A percentile compares a stretch with the other conserved stretches of the same genome.
These are phyloP conservation scores for Oemleria cerasiformis DNA, from an alignment of 306 rosid species.

Conservation along the genomic window DNA sequence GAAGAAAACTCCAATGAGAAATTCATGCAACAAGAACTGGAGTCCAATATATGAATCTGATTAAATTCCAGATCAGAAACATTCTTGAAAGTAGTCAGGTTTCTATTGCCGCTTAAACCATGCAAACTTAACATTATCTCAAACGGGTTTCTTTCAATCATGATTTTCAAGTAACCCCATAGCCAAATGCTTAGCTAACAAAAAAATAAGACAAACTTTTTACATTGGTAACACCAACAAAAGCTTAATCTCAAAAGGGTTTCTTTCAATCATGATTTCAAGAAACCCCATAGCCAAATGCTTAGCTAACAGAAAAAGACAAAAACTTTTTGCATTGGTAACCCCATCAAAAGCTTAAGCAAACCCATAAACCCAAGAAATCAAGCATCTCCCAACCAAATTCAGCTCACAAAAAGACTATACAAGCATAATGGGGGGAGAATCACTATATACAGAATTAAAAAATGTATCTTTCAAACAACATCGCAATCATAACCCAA, in stretches of 20 bases:
- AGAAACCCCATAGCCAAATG: not conserved
- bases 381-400: too few relatives aligned
- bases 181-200: not conserved
- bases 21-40: not conserved
- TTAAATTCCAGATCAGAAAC: not conserved
- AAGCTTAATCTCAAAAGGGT: not conserved
- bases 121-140: not conserved
- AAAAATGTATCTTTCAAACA: constrained; percentile 18
- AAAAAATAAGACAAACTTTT: not conserved
- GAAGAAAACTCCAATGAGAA: constrained; percentile 5
- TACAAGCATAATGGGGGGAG: not conserved
- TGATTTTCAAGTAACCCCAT: not conserved
- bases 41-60: not conserved
- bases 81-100: not conserved
- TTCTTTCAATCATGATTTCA: not conserved
- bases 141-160: not conserved
- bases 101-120: not conserved
- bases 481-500: not conserved
- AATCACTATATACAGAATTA: not conserved
- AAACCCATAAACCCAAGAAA: not conserved
- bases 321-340: not conserved
- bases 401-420: not conserved
- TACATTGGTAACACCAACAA: too few relatives aligned
- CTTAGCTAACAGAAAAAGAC: not conserved
- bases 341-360: not conserved